phyloP scores from a whole-genome alignment of 192 early-diverging fungal species.

The Polychytrium aggregatum region DNA sequence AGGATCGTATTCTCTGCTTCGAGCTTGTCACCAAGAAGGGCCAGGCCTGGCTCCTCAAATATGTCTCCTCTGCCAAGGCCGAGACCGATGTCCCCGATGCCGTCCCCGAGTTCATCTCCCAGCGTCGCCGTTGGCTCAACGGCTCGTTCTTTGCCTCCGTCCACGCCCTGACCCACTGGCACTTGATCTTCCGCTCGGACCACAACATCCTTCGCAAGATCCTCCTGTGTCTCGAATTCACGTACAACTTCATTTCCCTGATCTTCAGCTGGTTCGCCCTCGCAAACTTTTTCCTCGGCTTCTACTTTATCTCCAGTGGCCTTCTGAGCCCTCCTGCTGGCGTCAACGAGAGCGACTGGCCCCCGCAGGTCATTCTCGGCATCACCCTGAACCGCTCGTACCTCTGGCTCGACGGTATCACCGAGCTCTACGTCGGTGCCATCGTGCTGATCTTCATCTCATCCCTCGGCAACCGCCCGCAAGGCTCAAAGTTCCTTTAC shows the following conservation, averaged over 20 bases:
- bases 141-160: slow-evolving; percentile 90
- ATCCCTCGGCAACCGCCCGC: slow-evolving; percentile 91
- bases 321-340: no score
- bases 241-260: slow-evolving; percentile 70
- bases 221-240: slow-evolving; percentile 63
- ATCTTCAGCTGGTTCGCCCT: slow-evolving; percentile 87
- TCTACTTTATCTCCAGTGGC: no score
- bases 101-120: slow-evolving; percentile 87
- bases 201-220: slow-evolving; percentile 64
- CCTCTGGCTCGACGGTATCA: no score
- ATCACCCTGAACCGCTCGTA: no score
- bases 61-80: slow-evolving; percentile 78
- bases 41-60: slow-evolving; percentile 68
- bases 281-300: slow-evolving; percentile 35
- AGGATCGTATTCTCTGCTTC: slow-evolving; percentile 91
- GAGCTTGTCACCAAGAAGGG: slow-evolving; percentile 80
- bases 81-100: slow-evolving; percentile 90
- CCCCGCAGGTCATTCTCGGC: no score
- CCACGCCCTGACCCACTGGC: slow-evolving; percentile 71
- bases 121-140: slow-evolving; percentile 93
- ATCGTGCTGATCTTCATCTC: slow-evolving; percentile 76
- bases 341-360: no score
- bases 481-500: slow-evolving; percentile 76
- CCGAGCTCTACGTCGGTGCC: slow-evolving; percentile 68
- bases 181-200: slow-evolving; percentile 62